These are phyloP conservation scores for Platanthera guangdongensis DNA, from an alignment of 106 monocot genomes.

Conservation along the genomic window DNA sequence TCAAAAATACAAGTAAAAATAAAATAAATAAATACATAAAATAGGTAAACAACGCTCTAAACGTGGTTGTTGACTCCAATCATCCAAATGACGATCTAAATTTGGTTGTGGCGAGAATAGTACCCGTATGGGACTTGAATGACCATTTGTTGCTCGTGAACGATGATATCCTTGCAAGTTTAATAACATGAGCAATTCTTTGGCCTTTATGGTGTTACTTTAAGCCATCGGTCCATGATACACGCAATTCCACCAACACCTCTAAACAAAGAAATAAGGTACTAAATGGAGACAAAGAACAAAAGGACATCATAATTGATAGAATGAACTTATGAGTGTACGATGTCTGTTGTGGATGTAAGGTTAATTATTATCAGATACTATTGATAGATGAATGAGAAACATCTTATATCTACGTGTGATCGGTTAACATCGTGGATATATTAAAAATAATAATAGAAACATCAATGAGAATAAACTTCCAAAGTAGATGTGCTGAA, in stretches of 20 bases:
- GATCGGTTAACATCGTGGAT: neutral
- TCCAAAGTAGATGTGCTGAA: neutral
- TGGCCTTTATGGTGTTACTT: too few species aligned
- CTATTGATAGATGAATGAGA: neutral
- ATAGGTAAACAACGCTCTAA: too few species aligned
- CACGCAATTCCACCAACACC: too few species aligned
- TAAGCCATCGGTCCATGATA: too few species aligned
- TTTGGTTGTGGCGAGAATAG: too few species aligned
- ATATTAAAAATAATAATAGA: neutral
- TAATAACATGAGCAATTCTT: too few species aligned
- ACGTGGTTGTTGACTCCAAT: too few species aligned
- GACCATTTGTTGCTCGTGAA: neutral
- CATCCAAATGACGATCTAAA: too few species aligned
- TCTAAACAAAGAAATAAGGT: neutral
- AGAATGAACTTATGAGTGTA: neutral
- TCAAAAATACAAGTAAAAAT: too few species aligned
- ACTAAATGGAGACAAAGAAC: neutral
- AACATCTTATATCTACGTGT: neutral
- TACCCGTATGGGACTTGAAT: too few species aligned
- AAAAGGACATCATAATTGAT: neutral
- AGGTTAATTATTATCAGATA: neutral
- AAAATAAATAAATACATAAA: too few species aligned
- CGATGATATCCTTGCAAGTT: too few species aligned
- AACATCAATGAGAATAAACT: neutral
- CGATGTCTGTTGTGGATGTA: neutral